phyloP scores from a whole-genome alignment of 2,329 filamentous ascomycete species.

The Colletotrichum endophyticum region DNA sequence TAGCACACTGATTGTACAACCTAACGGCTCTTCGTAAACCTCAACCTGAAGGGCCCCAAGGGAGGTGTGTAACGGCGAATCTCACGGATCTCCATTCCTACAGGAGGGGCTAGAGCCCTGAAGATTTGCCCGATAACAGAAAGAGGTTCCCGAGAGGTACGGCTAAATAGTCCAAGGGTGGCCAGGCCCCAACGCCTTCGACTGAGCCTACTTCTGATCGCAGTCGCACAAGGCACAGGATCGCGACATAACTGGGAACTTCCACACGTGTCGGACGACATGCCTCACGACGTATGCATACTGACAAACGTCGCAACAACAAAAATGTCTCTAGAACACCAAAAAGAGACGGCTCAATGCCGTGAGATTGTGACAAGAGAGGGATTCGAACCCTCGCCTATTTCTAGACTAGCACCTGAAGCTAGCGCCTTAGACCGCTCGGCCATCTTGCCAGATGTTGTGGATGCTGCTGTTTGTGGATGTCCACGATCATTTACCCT shows the following conservation, averaged over 20 bases:
- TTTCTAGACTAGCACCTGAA: conserved; percentile 5
- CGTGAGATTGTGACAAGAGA: background rate
- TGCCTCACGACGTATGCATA: background rate
- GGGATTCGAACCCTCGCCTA: conserved; percentile 1
- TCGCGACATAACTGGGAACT: accelerated
- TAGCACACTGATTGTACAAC: accelerated
- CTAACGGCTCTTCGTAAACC: background rate
- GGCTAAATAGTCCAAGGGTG: background rate
- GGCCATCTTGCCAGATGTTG: background rate
- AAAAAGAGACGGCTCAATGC: background rate
- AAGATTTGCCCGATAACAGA: background rate
- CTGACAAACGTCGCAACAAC: background rate
- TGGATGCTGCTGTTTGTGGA: background rate
- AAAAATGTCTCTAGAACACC: background rate
- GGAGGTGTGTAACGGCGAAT: background rate
- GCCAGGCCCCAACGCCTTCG: background rate
- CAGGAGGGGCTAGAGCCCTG: too few relatives aligned
- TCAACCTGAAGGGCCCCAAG: background rate
- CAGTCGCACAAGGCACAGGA: background rate
- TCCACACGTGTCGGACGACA: background rate
- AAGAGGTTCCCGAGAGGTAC: accelerated
- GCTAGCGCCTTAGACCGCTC: conserved; percentile 10
- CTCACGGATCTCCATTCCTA: background rate
- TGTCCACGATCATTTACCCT: background rate
- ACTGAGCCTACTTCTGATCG: background rate